Conservation (phyloP, 2,329 filamentous ascomycete species). For the Sphaerulina musiva region DNA sequence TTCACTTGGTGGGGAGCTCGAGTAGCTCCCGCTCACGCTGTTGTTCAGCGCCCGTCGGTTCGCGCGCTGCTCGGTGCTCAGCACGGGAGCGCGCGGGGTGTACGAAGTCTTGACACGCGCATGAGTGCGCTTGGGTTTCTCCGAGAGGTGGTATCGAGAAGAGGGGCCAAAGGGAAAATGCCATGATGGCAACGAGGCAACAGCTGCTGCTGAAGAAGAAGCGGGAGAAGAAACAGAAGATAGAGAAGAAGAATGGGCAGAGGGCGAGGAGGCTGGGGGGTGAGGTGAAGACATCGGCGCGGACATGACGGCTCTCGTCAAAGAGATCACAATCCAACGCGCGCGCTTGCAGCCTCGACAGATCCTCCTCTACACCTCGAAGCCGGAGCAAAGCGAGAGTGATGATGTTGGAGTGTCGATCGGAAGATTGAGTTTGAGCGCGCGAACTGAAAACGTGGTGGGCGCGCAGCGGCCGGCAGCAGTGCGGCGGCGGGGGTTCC, state of each 20-base stretch:
- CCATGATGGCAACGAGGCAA: slow-evolving; percentile 22
- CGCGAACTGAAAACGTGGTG: neutral
- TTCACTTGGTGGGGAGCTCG: slow-evolving; percentile 14
- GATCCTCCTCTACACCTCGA: slow-evolving; percentile 1
- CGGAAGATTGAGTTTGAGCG: neutral
- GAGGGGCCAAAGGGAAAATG: slow-evolving; percentile 31
- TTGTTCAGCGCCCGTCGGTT: slow-evolving; percentile 26
- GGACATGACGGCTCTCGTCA: slow-evolving; percentile 6
- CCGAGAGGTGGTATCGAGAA: slow-evolving; percentile 29
- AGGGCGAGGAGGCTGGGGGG: slow-evolving; percentile 10
- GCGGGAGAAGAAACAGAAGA: slow-evolving; percentile 10
- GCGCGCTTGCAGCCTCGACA: slow-evolving; percentile 7
- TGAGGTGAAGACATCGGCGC: slow-evolving; percentile 15
- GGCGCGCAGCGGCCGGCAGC: too few species aligned
- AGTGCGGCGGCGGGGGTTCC: too few species aligned
- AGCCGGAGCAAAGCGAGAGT: neutral
- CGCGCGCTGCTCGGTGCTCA: slow-evolving; percentile 28
- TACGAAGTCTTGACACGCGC: slow-evolving; percentile 21
- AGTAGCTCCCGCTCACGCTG: slow-evolving; percentile 13
- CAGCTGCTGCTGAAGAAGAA: slow-evolving; percentile 3
- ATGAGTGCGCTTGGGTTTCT: slow-evolving; percentile 14
- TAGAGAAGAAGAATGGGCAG: slow-evolving; percentile 12
- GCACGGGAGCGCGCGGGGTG: slow-evolving; percentile 23
- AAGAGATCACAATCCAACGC: slow-evolving; percentile 6
- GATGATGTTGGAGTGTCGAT: neutral